Evolutionary conservation across 225 moss, liverwort and hornwort species (phyloP).

Genomic region (Ulota crispa): DNA sequence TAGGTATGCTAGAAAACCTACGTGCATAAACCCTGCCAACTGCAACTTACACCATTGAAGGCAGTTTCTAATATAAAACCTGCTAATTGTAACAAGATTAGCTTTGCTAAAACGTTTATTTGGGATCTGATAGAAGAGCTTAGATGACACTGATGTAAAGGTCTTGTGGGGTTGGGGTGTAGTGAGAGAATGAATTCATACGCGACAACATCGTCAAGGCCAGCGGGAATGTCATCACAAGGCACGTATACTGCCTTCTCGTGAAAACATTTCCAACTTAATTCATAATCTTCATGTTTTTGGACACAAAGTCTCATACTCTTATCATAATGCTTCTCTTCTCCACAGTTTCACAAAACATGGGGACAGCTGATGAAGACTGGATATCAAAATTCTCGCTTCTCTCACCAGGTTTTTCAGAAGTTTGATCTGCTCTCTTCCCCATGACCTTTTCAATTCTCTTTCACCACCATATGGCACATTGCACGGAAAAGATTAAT

Average conservation of each 20-base stretch:
- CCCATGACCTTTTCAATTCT: not conserved
- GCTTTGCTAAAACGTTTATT: too few species aligned
- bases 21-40: not conserved
- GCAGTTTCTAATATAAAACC: not conserved
- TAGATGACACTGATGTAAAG: not conserved
- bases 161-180: not conserved
- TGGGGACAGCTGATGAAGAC: conserved; percentile 97
- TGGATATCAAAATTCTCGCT: conserved; percentile 89
- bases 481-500: not conserved
- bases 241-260: conserved; percentile 33
- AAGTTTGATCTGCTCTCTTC: not conserved
- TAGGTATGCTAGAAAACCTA: not conserved
- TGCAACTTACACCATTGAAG: not conserved
- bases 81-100: not conserved
- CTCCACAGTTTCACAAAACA: conserved; percentile 71
- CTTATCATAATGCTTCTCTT: not conserved
- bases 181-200: conserved; percentile 42
- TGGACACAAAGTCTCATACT: not conserved
- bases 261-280: not conserved
- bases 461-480: not conserved
- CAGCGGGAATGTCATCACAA: conserved; percentile 70
- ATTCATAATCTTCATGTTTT: not conserved
- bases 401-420: conserved; percentile 74
- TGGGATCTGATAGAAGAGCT: not conserved
- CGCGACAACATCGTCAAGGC: conserved; percentile 65